Percentiles rank a stretch among this genome's conserved stretches.
phyloP scores from a whole-genome alignment of 345 rosid species.

The Populus tremula region DNA sequence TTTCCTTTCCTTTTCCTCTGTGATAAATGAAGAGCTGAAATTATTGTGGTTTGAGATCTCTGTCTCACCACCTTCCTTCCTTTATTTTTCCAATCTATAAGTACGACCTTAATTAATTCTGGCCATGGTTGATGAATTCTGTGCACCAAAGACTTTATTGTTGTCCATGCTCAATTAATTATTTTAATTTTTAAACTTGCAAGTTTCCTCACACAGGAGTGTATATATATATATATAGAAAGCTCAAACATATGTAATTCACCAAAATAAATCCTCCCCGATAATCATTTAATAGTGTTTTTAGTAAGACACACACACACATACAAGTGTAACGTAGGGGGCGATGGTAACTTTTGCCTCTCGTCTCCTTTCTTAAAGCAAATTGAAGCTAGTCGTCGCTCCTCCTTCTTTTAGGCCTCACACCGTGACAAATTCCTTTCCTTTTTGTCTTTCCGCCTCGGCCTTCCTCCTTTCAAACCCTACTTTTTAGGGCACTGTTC shows the following conservation, averaged over 20 bases:
- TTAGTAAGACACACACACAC: neutral
- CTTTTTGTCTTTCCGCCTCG: too few relatives aligned
- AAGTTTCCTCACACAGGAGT: neutral
- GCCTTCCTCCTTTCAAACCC: neutral
- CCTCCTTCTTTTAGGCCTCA: neutral
- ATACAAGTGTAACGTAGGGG: neutral
- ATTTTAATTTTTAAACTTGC: neutral
- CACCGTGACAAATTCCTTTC: neutral
- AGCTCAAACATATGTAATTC: neutral
- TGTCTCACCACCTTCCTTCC: neutral
- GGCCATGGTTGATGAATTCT: neutral
- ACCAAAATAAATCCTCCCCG: neutral
- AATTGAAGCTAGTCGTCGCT: neutral
- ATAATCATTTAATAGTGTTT: neutral
- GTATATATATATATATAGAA: neutral
- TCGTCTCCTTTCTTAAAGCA: constrained; percentile 17
- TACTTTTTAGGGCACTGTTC: neutral
- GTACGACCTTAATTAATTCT: neutral
- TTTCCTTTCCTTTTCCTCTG: neutral
- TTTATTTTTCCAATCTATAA: neutral
- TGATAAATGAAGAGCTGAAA: neutral
- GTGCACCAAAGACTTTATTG: neutral
- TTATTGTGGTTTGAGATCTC: neutral
- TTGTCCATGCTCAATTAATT: neutral
- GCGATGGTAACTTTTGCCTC: neutral